Conservation (phyloP, 306 rosid species). For the Casuarina cunninghamiana region DNA sequence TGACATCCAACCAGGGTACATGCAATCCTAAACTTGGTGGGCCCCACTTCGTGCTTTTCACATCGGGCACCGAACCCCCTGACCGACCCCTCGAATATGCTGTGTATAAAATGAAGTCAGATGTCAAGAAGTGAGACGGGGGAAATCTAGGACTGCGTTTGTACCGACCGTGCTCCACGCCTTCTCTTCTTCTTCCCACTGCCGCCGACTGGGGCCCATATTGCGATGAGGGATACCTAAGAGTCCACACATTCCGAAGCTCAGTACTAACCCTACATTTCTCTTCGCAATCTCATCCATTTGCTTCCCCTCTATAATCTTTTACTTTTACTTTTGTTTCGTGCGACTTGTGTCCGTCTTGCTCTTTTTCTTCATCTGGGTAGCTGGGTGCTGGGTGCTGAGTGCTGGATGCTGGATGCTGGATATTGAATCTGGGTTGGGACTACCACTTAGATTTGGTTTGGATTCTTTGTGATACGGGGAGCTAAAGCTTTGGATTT, state of each 20-base stretch:
- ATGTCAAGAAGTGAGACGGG: too few species aligned
- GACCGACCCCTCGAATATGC: too few species aligned
- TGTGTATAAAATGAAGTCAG: too few species aligned
- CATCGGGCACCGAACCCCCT: too few species aligned
- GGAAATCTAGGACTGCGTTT: too few species aligned
- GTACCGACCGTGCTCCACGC: too few species aligned
- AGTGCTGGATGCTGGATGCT: neutral
- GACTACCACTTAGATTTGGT: neutral
- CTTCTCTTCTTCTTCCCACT: too few species aligned
- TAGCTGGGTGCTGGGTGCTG: neutral
- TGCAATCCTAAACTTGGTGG: too few species aligned
- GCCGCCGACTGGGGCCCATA: constrained; percentile 6
- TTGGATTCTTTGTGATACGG: constrained; percentile 1
- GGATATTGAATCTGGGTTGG: neutral
- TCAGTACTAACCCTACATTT: constrained; percentile 33
- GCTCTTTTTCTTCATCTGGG: neutral
- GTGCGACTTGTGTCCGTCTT: neutral
- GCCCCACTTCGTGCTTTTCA: too few species aligned
- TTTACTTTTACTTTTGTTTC: constrained; percentile 3
- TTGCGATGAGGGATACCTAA: constrained; percentile 14
- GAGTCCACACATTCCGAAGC: constrained; percentile 28
- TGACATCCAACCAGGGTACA: too few species aligned
- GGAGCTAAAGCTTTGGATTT: neutral
- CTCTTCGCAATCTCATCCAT: neutral
- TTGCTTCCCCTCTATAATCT: neutral